These are phyloP conservation scores for Zelonia costaricensis DNA, from an alignment of 208 protist species.

Conservation along the genomic window DNA sequence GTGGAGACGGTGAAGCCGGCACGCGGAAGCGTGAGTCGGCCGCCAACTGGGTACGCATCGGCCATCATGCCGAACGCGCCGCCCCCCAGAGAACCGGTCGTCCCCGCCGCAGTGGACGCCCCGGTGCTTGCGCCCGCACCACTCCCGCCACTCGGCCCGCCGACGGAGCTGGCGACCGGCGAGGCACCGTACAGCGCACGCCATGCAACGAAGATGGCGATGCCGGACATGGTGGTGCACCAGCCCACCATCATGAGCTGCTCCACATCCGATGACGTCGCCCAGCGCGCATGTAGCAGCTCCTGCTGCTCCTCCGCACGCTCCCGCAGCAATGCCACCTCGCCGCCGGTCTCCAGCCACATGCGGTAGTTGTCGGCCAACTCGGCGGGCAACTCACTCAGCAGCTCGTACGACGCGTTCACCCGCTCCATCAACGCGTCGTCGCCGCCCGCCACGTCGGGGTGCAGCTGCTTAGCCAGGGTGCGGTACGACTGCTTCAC, in stretches of 20 bases:
- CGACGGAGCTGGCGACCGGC: neutral
- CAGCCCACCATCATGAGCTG: conserved; percentile 38
- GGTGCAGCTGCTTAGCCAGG: conserved; percentile 40
- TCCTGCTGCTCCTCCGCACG: neutral
- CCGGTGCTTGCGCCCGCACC: no score
- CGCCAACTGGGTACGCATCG: neutral
- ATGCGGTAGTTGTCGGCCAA: conserved; percentile 14
- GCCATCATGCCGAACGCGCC: neutral
- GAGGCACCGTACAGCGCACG: conserved; percentile 1
- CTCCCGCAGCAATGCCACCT: conserved; percentile 9
- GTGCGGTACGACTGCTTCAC: conserved; percentile 44
- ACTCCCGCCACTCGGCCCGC: neutral
- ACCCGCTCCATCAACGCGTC: conserved; percentile 40
- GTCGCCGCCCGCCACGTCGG: conserved; percentile 39
- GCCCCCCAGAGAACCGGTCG: no score
- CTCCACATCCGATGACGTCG: conserved; percentile 4
- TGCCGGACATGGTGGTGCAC: conserved; percentile 20
- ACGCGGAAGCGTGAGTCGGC: conserved; percentile 10
- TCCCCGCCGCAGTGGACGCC: neutral
- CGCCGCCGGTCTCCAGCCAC: conserved; percentile 32
- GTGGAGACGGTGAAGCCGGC: conserved; percentile 7
- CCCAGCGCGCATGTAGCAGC: conserved; percentile 9
- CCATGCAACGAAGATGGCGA: conserved; percentile 14
- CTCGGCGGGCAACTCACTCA: conserved; percentile 11
- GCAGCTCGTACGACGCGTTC: conserved; percentile 35